Percentiles rank a stretch among this genome's conserved stretches.
Evolutionary conservation across 805 yeast species (phyloP).

Genomic region (Candida boleticola): DNA sequence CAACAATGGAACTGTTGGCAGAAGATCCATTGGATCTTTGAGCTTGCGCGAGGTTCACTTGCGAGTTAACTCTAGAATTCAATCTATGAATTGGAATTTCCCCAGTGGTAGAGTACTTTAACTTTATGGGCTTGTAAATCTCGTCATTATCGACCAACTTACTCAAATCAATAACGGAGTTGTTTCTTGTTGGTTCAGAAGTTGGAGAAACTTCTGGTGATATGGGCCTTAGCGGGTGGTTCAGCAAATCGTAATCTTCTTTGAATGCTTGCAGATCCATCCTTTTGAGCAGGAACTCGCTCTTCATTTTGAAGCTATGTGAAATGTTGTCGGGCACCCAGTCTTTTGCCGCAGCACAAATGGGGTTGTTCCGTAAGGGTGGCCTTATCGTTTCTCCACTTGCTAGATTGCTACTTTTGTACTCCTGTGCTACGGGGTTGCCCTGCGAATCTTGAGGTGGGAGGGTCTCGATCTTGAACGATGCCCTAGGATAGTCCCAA

Average conservation of each 20-base stretch:
- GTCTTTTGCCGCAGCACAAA: constrained; percentile 39
- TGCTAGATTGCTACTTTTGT: constrained; percentile 3
- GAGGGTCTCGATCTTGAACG: constrained; percentile 28
- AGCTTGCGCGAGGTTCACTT: constrained; percentile 28
- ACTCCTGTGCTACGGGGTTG: no score
- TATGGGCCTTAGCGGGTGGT: constrained; percentile 33
- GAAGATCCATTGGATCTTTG: constrained; percentile 18
- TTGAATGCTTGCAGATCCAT: constrained; percentile 40
- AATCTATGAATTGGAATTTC: constrained; percentile 38
- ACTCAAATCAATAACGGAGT: constrained; percentile 39
- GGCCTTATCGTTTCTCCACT: constrained; percentile 6
- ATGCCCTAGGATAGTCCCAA: constrained; percentile 29
- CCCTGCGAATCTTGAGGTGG: constrained; percentile 9
- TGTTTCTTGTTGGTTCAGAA: constrained; percentile 39
- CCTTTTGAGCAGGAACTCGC: constrained; percentile 33
- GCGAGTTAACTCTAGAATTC: constrained; percentile 41
- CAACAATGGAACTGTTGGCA: constrained; percentile 21
- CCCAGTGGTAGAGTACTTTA: constrained; percentile 35
- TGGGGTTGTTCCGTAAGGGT: constrained; percentile 19
- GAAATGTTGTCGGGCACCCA: constrained; percentile 33
- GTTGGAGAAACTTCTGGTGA: constrained; percentile 44
- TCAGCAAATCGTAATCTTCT: constrained; percentile 24
- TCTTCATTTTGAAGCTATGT: constrained; percentile 25
- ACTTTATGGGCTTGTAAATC: constrained; percentile 37
- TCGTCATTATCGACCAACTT: constrained; percentile 34